Base-by-base conservation (phyloP, 83 land plant species). In the Thuja plicata region DNA sequence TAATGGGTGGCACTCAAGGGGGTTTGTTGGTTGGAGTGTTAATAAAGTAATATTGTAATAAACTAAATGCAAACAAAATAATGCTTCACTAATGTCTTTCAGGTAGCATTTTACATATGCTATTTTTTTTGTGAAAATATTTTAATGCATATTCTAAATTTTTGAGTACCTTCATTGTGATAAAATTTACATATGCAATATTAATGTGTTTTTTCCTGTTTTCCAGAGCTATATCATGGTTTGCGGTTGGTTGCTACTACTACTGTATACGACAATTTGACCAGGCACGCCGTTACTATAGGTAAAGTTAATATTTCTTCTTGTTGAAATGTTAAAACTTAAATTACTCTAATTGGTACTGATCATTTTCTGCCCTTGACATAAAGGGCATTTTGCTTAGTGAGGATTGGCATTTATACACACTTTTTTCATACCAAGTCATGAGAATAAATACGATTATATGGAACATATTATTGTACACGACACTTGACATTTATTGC, bases 181-280 rank as follows among this genome's bases (percentile, higher is more conserved):
- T 12, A 83, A 83, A 83, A 46, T 10, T n/a, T 6, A 41, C 35
- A 13, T n/a, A 8, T 2, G 13, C 87, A 43, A 55, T 34, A 66
- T 55, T 24, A 40, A 86, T 87, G 43, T 87, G 19, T 62, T 15
- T 91, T 32, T 62, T 35, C 55, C 40, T 87, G 54, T 84, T 45
- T 79, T 89, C 9, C 94, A 98, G 99, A 89, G 97, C 99, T 55
- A 89, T 98, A 87, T 93, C 99, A 70, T 98, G 99, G 99, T 98
- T 98, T 92, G 99, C 99, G 84, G 98, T 98, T 76, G 99, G 99
- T 19, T 98, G 99, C 93, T 98, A 98, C 91, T 98, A 97, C 90
- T 94, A 93, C 85, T 96, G 99, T 88, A 98, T 97, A 70, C 96
- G 97, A 84, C 98, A 97, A 89, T 96, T 93, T 90, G 98, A 96